Conservation (phyloP, 2,329 filamentous ascomycete species). For the Botrytis pseudocinerea region DNA sequence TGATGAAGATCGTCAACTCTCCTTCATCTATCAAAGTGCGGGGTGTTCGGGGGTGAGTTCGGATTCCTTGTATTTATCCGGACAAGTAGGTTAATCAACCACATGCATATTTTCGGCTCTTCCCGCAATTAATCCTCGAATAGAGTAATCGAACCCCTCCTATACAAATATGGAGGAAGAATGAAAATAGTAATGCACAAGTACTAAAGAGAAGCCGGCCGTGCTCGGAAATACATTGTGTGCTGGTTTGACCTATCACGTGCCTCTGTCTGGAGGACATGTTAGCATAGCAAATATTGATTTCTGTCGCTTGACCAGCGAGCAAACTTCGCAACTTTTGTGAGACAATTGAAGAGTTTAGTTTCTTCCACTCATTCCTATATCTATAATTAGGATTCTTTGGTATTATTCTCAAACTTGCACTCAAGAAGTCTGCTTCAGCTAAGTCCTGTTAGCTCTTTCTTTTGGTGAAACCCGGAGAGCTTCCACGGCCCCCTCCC, state of each 20-base stretch:
- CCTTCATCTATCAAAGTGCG: conserved; percentile 1
- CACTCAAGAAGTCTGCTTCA: background rate
- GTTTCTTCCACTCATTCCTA: background rate
- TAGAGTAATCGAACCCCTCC: background rate
- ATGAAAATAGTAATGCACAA: background rate
- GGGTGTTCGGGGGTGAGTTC: background rate
- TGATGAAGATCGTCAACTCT: conserved; percentile 9
- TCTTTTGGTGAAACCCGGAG: background rate
- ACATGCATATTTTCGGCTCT: background rate
- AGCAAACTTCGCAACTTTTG: background rate
- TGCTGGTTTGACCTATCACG: background rate
- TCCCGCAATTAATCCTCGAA: conserved; percentile 6
- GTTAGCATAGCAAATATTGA: background rate
- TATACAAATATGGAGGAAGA: background rate
- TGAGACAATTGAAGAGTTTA: background rate
- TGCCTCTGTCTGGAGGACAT: background rate
- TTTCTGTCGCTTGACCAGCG: background rate
- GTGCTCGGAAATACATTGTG: background rate
- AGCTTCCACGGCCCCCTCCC: background rate
- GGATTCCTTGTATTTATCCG: conserved; percentile 10
- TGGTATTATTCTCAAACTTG: background rate
- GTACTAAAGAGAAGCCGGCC: background rate
- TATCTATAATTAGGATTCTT: conserved; percentile 2
- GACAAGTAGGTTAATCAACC: conserved; percentile 3
- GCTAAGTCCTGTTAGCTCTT: background rate